Evolutionary conservation across 495 filamentous ascomycete species (phyloP).

Genomic region (Evansstolkia leycettana): DNA sequence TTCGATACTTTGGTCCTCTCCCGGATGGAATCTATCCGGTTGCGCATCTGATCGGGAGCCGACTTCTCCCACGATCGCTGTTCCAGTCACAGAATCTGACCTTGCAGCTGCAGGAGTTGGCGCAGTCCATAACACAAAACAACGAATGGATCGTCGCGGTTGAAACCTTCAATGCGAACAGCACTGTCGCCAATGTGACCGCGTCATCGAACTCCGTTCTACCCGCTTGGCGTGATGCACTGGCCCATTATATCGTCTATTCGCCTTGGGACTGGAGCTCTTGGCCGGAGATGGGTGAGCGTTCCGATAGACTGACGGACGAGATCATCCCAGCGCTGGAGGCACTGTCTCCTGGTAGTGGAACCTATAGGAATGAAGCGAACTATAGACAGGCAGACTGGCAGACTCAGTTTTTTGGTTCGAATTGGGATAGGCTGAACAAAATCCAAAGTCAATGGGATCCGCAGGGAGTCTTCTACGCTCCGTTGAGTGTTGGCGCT

Average conservation of each 20-base stretch:
- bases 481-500: conserved; percentile 44
- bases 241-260: conserved; percentile 29
- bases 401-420: conserved; percentile 39
- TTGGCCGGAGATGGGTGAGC: conserved; percentile 19
- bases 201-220: conserved; percentile 43
- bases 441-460: conserved; percentile 39
- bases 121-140: too few relatives aligned
- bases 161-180: conserved; percentile 31
- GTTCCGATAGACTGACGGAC: conserved; percentile 27
- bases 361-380: conserved; percentile 28
- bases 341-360: conserved; percentile 22
- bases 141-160: conserved; percentile 29
- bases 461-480: conserved; percentile 47
- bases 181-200: conserved; percentile 25
- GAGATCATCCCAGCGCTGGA: conserved; percentile 29
- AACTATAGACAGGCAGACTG: conserved; percentile 29
- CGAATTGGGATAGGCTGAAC: conserved; percentile 24
- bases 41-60: too few relatives aligned
- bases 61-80: too few relatives aligned
- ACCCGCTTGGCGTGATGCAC: conserved; percentile 45
- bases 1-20: too few relatives aligned
- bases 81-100: too few relatives aligned
- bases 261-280: conserved; percentile 31
- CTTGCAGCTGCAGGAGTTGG: too few relatives aligned
- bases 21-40: too few relatives aligned